A percentile compares a stretch with the other conserved stretches of the same genome.
These are phyloP conservation scores for Globisporangium heterothallicum DNA, from an alignment of 352 stramenopile genomes.

Conservation along the genomic window DNA sequence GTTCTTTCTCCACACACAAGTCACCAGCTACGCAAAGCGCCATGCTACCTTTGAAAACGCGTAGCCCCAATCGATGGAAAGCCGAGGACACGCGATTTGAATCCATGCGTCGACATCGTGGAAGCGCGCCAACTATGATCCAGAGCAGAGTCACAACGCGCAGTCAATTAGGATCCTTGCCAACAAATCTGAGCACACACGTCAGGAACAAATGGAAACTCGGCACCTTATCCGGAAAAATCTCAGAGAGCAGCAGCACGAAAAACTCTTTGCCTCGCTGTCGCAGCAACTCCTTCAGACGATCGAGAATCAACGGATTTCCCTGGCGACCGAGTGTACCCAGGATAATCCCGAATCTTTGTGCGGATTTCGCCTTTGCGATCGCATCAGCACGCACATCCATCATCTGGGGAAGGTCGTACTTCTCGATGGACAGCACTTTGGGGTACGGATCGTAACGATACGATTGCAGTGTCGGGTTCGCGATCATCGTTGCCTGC, in stretches of 20 bases:
- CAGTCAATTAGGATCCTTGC: not conserved
- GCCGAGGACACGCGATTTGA: slow-evolving; percentile 96
- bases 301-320: slow-evolving; percentile 95
- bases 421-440: slow-evolving; percentile 94
- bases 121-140: slow-evolving; percentile 77
- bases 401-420: slow-evolving; percentile 96
- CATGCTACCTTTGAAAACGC: slow-evolving; percentile 85
- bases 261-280: slow-evolving; percentile 90
- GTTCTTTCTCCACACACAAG: not conserved
- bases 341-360: slow-evolving; percentile 95
- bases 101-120: slow-evolving; percentile 95
- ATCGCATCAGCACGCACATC: slow-evolving; percentile 81
- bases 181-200: too few relatives aligned
- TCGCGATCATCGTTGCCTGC: slow-evolving; percentile 97
- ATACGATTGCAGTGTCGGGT: slow-evolving; percentile 93
- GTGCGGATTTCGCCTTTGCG: slow-evolving; percentile 63
- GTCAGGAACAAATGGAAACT: too few relatives aligned
- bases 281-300: slow-evolving; percentile 87
- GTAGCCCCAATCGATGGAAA: slow-evolving; percentile 99
- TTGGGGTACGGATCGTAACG: slow-evolving; percentile 99
- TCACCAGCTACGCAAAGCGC: not conserved
- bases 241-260: slow-evolving; percentile 95
- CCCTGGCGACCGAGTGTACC: slow-evolving; percentile 98
- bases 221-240: slow-evolving; percentile 90
- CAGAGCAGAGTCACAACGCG: not conserved